These are phyloP conservation scores for Trichopus zeylanicus DNA, from an alignment of 116 monocot species.

Conservation along the genomic window DNA sequence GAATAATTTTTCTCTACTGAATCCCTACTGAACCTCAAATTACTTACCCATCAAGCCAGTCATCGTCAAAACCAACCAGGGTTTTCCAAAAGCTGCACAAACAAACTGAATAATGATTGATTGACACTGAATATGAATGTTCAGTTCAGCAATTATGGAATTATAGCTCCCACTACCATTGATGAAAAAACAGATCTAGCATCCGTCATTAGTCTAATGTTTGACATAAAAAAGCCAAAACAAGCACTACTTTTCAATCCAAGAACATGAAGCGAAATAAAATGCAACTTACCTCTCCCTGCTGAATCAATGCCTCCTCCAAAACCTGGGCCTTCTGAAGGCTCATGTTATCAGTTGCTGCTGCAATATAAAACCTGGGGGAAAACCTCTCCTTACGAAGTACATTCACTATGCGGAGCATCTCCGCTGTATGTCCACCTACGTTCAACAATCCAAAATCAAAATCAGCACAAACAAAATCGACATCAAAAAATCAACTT, in stretches of 20 bases:
- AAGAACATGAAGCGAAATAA: not conserved
- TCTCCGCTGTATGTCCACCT: conserved; percentile 97
- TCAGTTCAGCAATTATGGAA: no score
- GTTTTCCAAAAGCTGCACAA: no score
- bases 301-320: conserved; percentile 43
- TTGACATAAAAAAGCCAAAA: not conserved
- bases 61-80: no score
- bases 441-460: not conserved
- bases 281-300: conserved; percentile 21
- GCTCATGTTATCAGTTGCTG: conserved; percentile 77
- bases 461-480: not conserved
- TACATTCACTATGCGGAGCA: conserved; percentile 63
- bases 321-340: conserved; percentile 73
- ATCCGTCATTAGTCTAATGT: not conserved
- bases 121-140: no score
- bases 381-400: conserved; percentile 58
- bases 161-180: no score
- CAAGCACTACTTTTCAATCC: not conserved
- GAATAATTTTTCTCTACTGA: no score
- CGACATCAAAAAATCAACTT: not conserved
- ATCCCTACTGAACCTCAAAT: no score
- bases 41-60: no score
- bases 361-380: conserved; percentile 69
- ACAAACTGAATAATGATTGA: no score
- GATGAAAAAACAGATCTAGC: not conserved